Evolutionary conservation across 768 basidiomycete genomes (phyloP), one percentile per base, ranked within the genome.

Genomic region (Pleurotus sapidus): DNA sequence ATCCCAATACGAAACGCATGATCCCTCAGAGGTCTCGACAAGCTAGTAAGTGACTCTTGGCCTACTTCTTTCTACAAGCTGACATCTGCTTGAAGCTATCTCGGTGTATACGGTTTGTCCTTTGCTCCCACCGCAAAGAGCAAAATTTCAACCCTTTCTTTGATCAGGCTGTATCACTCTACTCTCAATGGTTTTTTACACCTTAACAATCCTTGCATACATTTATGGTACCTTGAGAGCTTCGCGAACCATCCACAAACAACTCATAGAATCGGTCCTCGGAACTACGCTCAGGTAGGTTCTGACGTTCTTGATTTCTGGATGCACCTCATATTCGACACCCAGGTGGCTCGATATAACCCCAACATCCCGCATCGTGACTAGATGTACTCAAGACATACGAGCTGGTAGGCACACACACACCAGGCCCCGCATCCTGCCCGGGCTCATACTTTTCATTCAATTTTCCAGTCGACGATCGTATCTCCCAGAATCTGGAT

Each of bases 321-420:
- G 37, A 18, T 17, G 18, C 45, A 17, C 6, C 14, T 23, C 11
- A 5, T 3, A 53, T 24, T 45, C 24, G 55, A 7, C 9, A 34
- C 30, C 30, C 30, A 70, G 77, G 70, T 78, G 55, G 56, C 63
- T 69, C 4, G 59, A 60, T 47, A 55, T 51, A 9, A 66, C 65
- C 0, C 61, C 65, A 5, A 59, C 63, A 3, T 59, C 61, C 3
- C 75, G 82, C 1, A 74, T 83, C 54, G 77, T 81, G 37, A 68
- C 79, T 5, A 38, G 55, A 23, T 76, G 76, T 59, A 82, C 81
- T 0, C 74, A 79, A 46, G 81, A 82, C 62, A 78, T 82, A 7
- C 69, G 80, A 23, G 58, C 61, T 42, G 60, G 69, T 30, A 23
- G 50, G 49, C 46, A 11, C 30, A 11, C 30, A 8, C 30, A 9